These are phyloP conservation scores for Podospora comata DNA, from an alignment of 495 filamentous ascomycete genomes.

Conservation along the genomic window DNA sequence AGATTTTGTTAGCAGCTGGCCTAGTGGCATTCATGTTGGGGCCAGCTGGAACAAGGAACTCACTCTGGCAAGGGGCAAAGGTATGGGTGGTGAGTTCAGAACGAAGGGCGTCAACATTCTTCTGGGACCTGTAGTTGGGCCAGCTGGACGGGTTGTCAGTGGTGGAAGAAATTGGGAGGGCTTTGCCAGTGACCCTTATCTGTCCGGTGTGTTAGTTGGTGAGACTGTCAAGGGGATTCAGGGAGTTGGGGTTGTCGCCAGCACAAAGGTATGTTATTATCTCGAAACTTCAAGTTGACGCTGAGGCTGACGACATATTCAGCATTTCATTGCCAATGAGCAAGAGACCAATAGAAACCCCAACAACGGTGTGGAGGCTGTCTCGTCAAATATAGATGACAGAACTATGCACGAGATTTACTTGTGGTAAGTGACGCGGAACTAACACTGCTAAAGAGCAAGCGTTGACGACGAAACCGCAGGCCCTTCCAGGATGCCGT, in stretches of 20 bases:
- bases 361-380: constrained; percentile 40
- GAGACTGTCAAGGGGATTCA: constrained; percentile 52
- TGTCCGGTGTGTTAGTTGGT: constrained; percentile 44
- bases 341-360: constrained; percentile 63
- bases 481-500: constrained; percentile 65
- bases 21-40: constrained; percentile 56
- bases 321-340: constrained; percentile 62
- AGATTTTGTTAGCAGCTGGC: constrained; percentile 59
- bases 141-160: constrained; percentile 49
- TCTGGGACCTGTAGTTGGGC: constrained; percentile 63
- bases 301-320: constrained; percentile 19
- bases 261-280: constrained; percentile 42
- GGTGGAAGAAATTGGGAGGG: constrained; percentile 60
- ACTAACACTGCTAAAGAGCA: constrained; percentile 26
- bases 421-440: constrained; percentile 55
- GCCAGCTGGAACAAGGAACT: constrained; percentile 58
- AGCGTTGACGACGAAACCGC: neutral
- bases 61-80: constrained; percentile 44
- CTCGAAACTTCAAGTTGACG: neutral
- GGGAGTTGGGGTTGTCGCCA: constrained; percentile 52
- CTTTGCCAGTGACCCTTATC: constrained; percentile 50
- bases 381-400: constrained; percentile 65
- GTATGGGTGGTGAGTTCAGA: constrained; percentile 58
- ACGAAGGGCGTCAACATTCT: constrained; percentile 64
- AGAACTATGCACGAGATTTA: constrained; percentile 69